Evolutionary conservation across 805 yeast genomes (phyloP).

Genomic region (Candida peoriensis): DNA sequence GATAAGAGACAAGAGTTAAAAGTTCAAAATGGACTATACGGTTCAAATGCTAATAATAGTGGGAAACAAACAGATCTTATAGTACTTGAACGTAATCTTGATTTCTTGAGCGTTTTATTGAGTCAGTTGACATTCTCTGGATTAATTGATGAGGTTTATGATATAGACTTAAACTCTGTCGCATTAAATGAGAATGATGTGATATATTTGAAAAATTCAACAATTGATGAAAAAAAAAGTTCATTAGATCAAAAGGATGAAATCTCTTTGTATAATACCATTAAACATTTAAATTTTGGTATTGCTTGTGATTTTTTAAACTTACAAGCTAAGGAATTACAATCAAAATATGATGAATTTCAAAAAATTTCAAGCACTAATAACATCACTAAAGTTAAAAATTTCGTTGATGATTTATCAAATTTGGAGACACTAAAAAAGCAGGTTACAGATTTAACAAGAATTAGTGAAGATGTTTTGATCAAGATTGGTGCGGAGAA

Average conservation of each 20-base stretch:
- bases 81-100: slow-evolving; percentile 74
- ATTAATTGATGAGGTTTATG: slow-evolving; percentile 66
- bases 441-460: slow-evolving; percentile 66
- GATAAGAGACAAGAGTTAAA: slow-evolving; percentile 25
- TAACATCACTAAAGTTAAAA: slow-evolving; percentile 45
- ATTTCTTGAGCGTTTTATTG: slow-evolving; percentile 63
- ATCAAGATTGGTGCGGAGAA: slow-evolving; percentile 34
- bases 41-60: slow-evolving; percentile 31
- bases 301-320: slow-evolving; percentile 72
- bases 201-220: slow-evolving; percentile 11
- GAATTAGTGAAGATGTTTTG: slow-evolving; percentile 62
- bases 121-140: slow-evolving; percentile 83
- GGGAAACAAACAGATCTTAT: slow-evolving; percentile 62
- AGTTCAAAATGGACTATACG: slow-evolving; percentile 25
- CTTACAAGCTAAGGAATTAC: slow-evolving; percentile 62
- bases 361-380: slow-evolving; percentile 31
- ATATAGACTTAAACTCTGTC: slow-evolving; percentile 38
- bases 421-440: slow-evolving; percentile 63
- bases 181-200: slow-evolving; percentile 22
- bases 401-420: slow-evolving; percentile 66
- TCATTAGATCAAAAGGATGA: slow-evolving; percentile 24
- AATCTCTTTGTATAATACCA: slow-evolving; percentile 40
- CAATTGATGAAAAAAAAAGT: slow-evolving; percentile 17
- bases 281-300: slow-evolving; percentile 71
- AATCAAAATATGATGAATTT: slow-evolving; percentile 57